Evolutionary conservation across 1,284 basidiomycete species (phyloP).

Genomic region (Porogramme epimiltina): DNA sequence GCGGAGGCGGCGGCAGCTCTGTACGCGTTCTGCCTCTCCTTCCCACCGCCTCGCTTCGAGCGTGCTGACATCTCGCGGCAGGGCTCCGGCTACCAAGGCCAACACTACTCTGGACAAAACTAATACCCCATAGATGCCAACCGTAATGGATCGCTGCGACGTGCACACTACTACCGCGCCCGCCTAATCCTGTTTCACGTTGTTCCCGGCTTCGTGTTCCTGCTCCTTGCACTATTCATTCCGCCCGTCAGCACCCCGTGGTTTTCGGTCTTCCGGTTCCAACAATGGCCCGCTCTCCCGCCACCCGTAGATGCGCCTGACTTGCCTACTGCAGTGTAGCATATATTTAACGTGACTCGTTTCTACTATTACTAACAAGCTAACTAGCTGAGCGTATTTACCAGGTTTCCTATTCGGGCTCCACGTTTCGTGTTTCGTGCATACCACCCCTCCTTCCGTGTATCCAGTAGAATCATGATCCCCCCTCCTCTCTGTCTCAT

Average conservation of each 20-base stretch:
- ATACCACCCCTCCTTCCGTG: too few species aligned
- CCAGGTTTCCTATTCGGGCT: background rate
- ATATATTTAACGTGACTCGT: conserved; percentile 15
- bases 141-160: background rate
- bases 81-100: conserved; percentile 11
- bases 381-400: background rate
- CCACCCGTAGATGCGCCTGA: background rate
- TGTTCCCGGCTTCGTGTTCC: background rate
- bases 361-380: background rate
- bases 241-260: background rate
- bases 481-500: too few species aligned
- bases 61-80: background rate
- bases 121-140: background rate
- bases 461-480: too few species aligned
- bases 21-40: conserved; percentile 11
- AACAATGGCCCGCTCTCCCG: background rate
- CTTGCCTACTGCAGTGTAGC: conserved; percentile 10
- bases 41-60: background rate
- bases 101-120: conserved; percentile 10
- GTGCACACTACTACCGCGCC: background rate
- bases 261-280: background rate
- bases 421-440: background rate
- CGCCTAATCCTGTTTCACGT: background rate
- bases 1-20: background rate
- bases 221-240: background rate